Base-by-base conservation (phyloP, 140 eudicot genomes). In the Ambrosia hybrid region DNA sequence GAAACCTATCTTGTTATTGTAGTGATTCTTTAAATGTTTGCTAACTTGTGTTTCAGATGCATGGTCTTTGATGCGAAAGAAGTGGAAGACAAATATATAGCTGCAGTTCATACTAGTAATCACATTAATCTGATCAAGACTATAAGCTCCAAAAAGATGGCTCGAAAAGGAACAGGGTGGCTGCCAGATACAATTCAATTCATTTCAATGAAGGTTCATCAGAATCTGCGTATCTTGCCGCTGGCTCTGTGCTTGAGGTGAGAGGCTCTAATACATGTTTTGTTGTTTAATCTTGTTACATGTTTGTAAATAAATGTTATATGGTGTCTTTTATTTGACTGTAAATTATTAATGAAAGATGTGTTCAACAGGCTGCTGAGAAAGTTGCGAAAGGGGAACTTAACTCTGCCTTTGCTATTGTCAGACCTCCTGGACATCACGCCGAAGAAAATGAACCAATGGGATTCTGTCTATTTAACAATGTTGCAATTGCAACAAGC, bases 401-500 rank as follows among this genome's bases (percentile, higher is more conserved):
- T 21, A 77, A 83, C 76, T 88, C 96, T 26, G 99, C 96, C 15
- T 95, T 91, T 80, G 99, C 99, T 45, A 82, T 95, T 75, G 99
- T 95, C 61, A 85, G 99, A 77, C 99, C 99, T 59, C 99, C 99
- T 26, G 99, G 99, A 65, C 99, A 95, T 82, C 99, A 95, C 76
- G 99, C 97, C 14, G 99, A 95, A 77, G 74, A 71, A 81, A 53
- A 41, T 73, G 73, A 83, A 72, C 99, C 99, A 56, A 91, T 90
- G 99, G 99, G 99, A 13, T 91, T 91, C 73, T 91, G 99, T 37
- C 80, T 95, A 43, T 85, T 43, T 79, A 95, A 95, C 81, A 95
- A 95, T 80, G 94, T 95, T 68, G 99, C 92, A 51, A 74, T 95
- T 46, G 92, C 99, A n/a, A 76, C 99, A 2, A 86, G 87, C 72